Evolutionary conservation across 1,284 basidiomycete genomes (phyloP), one percentile per base, ranked within the genome.

Genomic region (Calocybe gambosa): DNA sequence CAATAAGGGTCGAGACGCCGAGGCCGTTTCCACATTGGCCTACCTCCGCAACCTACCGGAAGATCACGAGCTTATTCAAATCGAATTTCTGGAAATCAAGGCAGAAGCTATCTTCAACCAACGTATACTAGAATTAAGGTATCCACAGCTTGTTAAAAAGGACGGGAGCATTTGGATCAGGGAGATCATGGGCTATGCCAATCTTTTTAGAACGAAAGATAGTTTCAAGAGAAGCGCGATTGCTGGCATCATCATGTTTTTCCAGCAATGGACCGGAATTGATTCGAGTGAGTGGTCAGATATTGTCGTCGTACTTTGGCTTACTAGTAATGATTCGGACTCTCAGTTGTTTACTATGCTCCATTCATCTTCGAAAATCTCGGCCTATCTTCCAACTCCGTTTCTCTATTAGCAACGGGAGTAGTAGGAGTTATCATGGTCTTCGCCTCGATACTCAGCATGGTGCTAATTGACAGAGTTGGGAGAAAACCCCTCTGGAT

Each of bases 371-470:
- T 54, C 23, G 38, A 52, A 42, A 45, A 49, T 20, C 50, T 54
- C 12, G 50, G 52, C 18, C 50, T 54, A 6, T 50, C 50, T 2
- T 48, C 46, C 9, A 54, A 46, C 25, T 49, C 52, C 2, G 43
- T 51, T 3, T 54, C 52, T n/a, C 43, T 54, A 12, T 34, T 54
- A 21, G 52, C 52, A 26, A 54, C 50, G 10, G 52, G 52, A 7
- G 52, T 54, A n/a, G 52, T 54, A 4, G 52, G 52, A 16, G 42
- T 54, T 6, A 49, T 54, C 39, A 54, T 54, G 50, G 49, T 54
- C 19, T 25, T 54, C 13, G 50, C 50, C 13, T 49, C 52, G 5
- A 39, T 54, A 4, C 43, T 50, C 2, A 52, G 47, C 42, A 47
- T 50, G 49, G 25, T 49, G 15, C 40, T 53, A 20, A 51, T 51